Percentiles rank a stretch among this genome's conserved stretches.
Conservation (phyloP, 1,284 basidiomycete species). For the Coniferiporia sulphurascens region DNA sequence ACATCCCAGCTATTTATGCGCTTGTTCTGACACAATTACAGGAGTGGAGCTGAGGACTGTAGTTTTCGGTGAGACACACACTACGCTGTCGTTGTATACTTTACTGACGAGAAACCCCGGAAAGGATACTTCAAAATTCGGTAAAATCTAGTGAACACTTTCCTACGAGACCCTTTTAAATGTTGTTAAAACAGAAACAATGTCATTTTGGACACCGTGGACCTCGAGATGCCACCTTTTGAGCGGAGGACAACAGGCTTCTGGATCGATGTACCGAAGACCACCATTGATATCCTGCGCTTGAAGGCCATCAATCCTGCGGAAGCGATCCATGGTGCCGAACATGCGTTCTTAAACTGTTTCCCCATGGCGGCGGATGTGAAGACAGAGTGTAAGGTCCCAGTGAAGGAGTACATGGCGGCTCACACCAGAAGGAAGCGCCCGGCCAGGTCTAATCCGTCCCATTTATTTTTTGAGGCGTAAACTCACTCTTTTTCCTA, state of each 20-base stretch:
- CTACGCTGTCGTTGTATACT: conserved; percentile 15
- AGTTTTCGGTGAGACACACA: conserved; percentile 60
- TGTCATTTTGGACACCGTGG: conserved; percentile 73
- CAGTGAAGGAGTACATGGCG: conserved; percentile 74
- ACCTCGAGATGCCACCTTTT: conserved; percentile 78
- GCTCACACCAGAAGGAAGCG: conserved; percentile 60
- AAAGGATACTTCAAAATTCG: conserved; percentile 48
- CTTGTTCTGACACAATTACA: conserved; percentile 25
- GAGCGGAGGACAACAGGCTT: conserved; percentile 73
- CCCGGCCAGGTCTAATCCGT: conserved; percentile 57
- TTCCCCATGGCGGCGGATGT: conserved; percentile 71
- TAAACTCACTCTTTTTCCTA: conserved; percentile 25
- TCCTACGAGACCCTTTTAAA: background rate
- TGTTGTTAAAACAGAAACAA: conserved; percentile 39
- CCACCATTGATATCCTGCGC: conserved; percentile 48
- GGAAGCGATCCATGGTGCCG: conserved; percentile 81
- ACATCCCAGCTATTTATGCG: background rate
- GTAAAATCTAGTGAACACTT: conserved; percentile 30
- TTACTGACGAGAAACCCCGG: background rate
- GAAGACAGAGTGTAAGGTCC: conserved; percentile 82
- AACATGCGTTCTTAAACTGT: conserved; percentile 80
- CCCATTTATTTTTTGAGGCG: background rate
- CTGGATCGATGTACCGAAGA: conserved; percentile 79
- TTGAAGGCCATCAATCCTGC: conserved; percentile 58
- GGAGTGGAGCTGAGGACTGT: conserved; percentile 66